Percentiles rank a stretch among this genome's conserved stretches.
Evolutionary conservation across 2,329 filamentous ascomycete species (phyloP).

Genomic region (Xylariales sp.): DNA sequence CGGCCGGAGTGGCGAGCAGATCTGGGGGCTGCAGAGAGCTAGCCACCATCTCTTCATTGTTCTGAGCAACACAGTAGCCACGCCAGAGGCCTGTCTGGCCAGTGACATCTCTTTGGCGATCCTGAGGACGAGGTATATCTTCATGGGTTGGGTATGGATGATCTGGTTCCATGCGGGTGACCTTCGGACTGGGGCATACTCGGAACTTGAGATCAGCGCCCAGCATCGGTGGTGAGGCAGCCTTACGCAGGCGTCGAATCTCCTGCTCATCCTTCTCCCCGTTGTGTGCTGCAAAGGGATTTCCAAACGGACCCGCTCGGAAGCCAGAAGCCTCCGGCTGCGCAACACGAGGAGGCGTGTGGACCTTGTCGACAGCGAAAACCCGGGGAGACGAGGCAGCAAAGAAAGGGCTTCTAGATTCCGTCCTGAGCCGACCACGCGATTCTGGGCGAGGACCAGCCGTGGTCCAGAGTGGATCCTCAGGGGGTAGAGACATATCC

Average conservation of each 20-base stretch:
- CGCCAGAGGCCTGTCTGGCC: conserved; percentile 69
- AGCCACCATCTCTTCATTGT: conserved; percentile 32
- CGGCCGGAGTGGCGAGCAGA: conserved; percentile 46
- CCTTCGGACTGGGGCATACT: conserved; percentile 75
- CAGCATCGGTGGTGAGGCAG: conserved; percentile 78
- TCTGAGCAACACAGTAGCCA: conserved; percentile 56
- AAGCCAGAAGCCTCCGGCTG: conserved; percentile 35
- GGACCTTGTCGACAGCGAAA: conserved; percentile 1
- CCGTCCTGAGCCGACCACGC: conserved; percentile 17
- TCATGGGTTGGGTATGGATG: conserved; percentile 50
- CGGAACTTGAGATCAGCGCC: conserved; percentile 78
- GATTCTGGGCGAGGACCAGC: conserved; percentile 17
- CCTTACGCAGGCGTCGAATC: conserved; percentile 44
- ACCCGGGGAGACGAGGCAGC: conserved; percentile 14
- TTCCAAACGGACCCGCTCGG: conserved; percentile 33
- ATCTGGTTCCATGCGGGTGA: conserved; percentile 77
- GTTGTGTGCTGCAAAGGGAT: conserved; percentile 38
- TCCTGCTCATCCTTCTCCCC: conserved; percentile 32
- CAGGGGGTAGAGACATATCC: conserved; percentile 23
- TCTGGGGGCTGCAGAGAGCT: conserved; percentile 39
- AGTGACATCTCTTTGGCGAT: conserved; percentile 49
- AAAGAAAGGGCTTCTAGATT: conserved; percentile 17
- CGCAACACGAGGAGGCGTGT: conserved; percentile 14
- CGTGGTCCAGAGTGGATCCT: conserved; percentile 24
- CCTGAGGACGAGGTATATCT: conserved; percentile 38